Percentiles rank a stretch among this genome's conserved stretches.
phyloP scores from a whole-genome alignment of 768 basidiomycete genomes.

The Boletus insuetus region DNA sequence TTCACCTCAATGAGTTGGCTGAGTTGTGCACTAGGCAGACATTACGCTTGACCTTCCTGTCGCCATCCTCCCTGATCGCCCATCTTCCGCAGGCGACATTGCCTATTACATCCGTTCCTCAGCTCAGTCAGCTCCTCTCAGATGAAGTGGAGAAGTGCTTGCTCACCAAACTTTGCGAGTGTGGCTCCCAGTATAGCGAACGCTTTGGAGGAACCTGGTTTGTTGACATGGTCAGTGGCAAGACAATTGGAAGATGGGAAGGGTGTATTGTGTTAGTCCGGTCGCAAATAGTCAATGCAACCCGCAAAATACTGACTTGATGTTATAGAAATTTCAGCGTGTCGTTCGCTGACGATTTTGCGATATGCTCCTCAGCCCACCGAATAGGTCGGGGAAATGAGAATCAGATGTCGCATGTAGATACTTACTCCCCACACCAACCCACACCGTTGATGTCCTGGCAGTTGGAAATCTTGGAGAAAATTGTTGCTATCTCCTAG shows the following conservation, averaged over 20 bases:
- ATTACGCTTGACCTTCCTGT: slow-evolving; percentile 69
- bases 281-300: background rate
- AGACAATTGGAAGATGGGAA: slow-evolving; percentile 73
- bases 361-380: slow-evolving; percentile 58
- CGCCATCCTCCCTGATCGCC: slow-evolving; percentile 74
- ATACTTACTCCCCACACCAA: slow-evolving; percentile 39
- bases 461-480: slow-evolving; percentile 50
- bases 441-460: slow-evolving; percentile 47
- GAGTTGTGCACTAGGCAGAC: slow-evolving; percentile 50
- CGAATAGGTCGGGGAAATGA: slow-evolving; percentile 43
- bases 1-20: background rate
- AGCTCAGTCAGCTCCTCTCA: slow-evolving; percentile 67
- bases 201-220: slow-evolving; percentile 64
- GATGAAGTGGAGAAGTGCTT: slow-evolving; percentile 78
- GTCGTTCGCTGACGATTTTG: slow-evolving; percentile 46
- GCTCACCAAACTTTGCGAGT: slow-evolving; percentile 63
- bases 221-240: slow-evolving; percentile 65
- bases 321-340: slow-evolving; percentile 62
- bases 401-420: slow-evolving; percentile 40
- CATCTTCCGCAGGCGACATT: slow-evolving; percentile 80
- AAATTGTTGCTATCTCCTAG: slow-evolving; percentile 30
- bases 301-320: slow-evolving; percentile 4
- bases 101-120: slow-evolving; percentile 68
- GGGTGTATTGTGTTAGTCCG: slow-evolving; percentile 66
- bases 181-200: slow-evolving; percentile 58